A percentile compares a stretch with the other conserved stretches of the same genome.
These are phyloP conservation scores for Lactarius hengduanensis DNA, from an alignment of 768 basidiomycete species.

Conservation along the genomic window DNA sequence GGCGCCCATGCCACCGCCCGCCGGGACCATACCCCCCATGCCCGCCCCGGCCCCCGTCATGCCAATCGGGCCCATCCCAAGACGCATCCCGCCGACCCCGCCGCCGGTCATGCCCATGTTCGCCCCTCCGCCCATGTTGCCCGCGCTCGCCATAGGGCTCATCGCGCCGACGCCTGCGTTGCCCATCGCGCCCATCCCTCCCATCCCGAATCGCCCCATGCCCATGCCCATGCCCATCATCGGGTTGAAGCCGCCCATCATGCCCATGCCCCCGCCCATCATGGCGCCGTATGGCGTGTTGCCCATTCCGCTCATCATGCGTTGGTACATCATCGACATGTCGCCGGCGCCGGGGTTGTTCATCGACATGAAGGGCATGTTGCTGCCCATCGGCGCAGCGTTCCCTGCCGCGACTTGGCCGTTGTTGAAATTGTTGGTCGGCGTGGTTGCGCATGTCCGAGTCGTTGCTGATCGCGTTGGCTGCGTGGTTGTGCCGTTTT, in stretches of 20 bases:
- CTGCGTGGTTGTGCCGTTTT: slow-evolving; percentile 93
- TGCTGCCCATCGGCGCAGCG: slow-evolving; percentile 34
- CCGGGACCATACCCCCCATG: slow-evolving; percentile 31
- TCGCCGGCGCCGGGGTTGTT: slow-evolving; percentile 27
- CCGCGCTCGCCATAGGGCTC: slow-evolving; percentile 34
- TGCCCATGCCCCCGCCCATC: slow-evolving; percentile 40
- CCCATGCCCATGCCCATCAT: slow-evolving; percentile 40
- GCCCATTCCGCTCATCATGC: slow-evolving; percentile 88
- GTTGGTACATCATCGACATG: slow-evolving; percentile 68
- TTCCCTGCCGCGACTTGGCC: slow-evolving; percentile 32
- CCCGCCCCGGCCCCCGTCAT: slow-evolving; percentile 13
- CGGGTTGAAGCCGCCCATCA: slow-evolving; percentile 28
- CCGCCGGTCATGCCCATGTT: slow-evolving; percentile 40
- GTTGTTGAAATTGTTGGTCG: slow-evolving; percentile 29
- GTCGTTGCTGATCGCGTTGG: slow-evolving; percentile 65
- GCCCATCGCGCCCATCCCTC: slow-evolving; percentile 44
- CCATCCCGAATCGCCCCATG: slow-evolving; percentile 32
- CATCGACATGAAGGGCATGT: slow-evolving; percentile 43
- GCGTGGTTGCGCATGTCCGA: slow-evolving; percentile 14
- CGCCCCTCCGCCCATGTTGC: slow-evolving; percentile 36
- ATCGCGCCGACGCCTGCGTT: slow-evolving; percentile 58
- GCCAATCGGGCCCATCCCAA: slow-evolving; percentile 32
- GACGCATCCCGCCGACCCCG: slow-evolving; percentile 34
- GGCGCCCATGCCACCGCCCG: slow-evolving; percentile 32
- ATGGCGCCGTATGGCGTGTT: slow-evolving; percentile 42